Conservation (phyloP, 2,329 filamentous ascomycete species). For the Claviceps sp. region DNA sequence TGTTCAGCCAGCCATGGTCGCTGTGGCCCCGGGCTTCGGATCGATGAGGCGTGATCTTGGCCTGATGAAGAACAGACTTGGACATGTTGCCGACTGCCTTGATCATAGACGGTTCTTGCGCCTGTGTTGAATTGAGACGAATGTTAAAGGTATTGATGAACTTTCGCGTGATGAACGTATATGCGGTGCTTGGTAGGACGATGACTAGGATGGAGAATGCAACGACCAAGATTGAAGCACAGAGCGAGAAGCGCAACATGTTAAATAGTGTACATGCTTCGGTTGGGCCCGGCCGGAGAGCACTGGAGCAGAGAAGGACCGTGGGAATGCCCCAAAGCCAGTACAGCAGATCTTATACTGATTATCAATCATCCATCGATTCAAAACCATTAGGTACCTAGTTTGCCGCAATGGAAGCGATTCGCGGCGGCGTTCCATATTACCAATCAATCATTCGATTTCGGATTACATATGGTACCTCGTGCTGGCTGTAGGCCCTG, state of each 20-base stretch:
- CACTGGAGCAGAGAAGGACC: conserved; percentile 15
- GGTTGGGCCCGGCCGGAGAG: conserved; percentile 8
- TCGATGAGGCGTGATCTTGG: conserved; percentile 61
- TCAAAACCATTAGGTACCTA: background rate
- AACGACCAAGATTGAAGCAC: conserved; percentile 22
- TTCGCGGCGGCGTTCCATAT: background rate
- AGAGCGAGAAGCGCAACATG: conserved; percentile 23
- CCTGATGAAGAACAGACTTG: conserved; percentile 44
- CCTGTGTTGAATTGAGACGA: background rate
- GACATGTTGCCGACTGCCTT: conserved; percentile 39
- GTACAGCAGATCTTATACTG: conserved; percentile 4
- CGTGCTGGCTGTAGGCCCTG: conserved; percentile 4
- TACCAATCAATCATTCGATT: background rate
- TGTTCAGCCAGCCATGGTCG: conserved; percentile 79
- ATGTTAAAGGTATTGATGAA: conserved; percentile 3
- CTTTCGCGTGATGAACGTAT: conserved; percentile 6
- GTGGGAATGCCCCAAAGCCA: background rate
- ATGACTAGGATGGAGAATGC: conserved; percentile 25
- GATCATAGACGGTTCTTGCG: conserved; percentile 15
- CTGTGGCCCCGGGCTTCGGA: conserved; percentile 61
- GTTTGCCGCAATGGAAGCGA: background rate
- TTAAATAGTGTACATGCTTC: conserved; percentile 15
- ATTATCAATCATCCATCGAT: background rate
- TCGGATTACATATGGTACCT: background rate
- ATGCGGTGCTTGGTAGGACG: conserved; percentile 9